Evolutionary conservation across 495 filamentous ascomycete species (phyloP).

Genomic region (Tuber microsphaerosporum): DNA sequence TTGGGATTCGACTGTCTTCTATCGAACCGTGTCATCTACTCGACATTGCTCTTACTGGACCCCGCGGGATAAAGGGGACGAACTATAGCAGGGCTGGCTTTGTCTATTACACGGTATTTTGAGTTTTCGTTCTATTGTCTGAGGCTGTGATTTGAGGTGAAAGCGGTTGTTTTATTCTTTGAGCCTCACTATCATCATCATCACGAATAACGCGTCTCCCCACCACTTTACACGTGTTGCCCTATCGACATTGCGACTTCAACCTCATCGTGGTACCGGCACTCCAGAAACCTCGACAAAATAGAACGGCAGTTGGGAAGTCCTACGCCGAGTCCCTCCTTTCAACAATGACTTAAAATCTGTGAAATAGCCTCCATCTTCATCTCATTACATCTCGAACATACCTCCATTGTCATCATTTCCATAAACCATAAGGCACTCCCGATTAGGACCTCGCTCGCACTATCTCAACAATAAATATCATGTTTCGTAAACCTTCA

Average conservation of each 20-base stretch:
- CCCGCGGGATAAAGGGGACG: not conserved
- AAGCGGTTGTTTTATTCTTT: constrained; percentile 6
- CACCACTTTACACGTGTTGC: not conserved
- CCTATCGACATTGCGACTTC: not conserved
- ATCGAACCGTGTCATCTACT: constrained; percentile 6
- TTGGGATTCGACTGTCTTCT: constrained; percentile 29
- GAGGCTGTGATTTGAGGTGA: not conserved
- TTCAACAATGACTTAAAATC: constrained; percentile 2
- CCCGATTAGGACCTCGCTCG: not conserved
- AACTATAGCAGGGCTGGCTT: not conserved
- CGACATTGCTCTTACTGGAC: not conserved
- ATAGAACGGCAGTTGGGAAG: not conserved
- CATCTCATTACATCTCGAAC: constrained; percentile 11
- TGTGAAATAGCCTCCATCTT: constrained; percentile 6
- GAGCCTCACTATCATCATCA: not conserved
- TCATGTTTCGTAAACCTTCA: constrained; percentile 22
- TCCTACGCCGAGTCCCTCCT: not conserved
- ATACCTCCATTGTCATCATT: constrained; percentile 6
- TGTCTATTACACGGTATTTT: not conserved
- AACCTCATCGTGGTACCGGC: not conserved
- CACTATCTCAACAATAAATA: constrained; percentile 13
- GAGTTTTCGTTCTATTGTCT: not conserved
- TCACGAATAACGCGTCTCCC: not conserved
- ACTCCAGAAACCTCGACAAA: not conserved
- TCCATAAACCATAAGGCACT: not conserved